Conservation (phyloP, 1,139 yeast species). For the Yamadazyma spencermartinsiae region DNA sequence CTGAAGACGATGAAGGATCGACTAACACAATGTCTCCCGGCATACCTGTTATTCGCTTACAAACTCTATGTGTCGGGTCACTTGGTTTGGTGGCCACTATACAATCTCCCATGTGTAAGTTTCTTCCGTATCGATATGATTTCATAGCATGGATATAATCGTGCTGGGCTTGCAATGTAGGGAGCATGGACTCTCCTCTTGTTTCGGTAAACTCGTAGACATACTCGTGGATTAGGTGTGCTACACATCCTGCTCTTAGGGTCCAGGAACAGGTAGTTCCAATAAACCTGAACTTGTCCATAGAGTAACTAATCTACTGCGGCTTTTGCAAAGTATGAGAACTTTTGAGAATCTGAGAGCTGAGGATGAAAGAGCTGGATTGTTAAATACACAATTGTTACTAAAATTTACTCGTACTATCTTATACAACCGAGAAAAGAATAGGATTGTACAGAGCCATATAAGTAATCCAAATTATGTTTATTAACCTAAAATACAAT, state of each 20-base stretch:
- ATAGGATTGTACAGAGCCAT: too few relatives aligned
- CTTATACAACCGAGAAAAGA: too few relatives aligned
- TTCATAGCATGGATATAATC: constrained; percentile 85
- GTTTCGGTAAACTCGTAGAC: constrained; percentile 80
- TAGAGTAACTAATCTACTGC: background rate
- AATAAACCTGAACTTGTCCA: constrained; percentile 27
- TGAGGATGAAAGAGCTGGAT: too few relatives aligned
- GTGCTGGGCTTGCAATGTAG: constrained; percentile 71
- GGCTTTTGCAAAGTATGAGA: too few relatives aligned
- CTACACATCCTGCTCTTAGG: constrained; percentile 63
- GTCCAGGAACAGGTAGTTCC: constrained; percentile 45
- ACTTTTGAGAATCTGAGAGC: too few relatives aligned
- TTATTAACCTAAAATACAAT: background rate
- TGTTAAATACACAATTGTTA: too few relatives aligned
- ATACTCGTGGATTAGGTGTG: constrained; percentile 66
- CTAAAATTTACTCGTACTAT: too few relatives aligned
- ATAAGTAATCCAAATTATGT: background rate
- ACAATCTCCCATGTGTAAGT: constrained; percentile 76
- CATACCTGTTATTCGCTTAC: constrained; percentile 93
- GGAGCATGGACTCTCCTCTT: constrained; percentile 93
- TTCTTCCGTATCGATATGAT: constrained; percentile 55
- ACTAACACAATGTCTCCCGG: constrained; percentile 84
- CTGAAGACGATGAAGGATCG: constrained; percentile 72
- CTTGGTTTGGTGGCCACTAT: constrained; percentile 90
- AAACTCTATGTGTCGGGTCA: constrained; percentile 80